Conservation (phyloP, 495 filamentous ascomycete genomes). For the Aspergillus cristatus region DNA sequence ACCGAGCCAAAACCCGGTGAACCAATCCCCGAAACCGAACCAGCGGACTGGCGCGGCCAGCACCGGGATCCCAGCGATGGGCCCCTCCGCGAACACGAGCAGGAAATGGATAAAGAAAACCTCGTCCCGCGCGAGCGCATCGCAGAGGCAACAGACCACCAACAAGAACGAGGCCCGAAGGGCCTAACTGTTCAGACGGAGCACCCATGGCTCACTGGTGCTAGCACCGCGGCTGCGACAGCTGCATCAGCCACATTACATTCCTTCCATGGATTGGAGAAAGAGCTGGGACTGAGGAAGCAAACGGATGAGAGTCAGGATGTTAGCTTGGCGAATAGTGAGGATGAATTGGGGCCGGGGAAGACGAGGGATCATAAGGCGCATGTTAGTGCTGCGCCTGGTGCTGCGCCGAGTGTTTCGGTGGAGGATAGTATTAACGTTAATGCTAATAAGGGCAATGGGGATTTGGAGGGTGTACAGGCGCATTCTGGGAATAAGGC, state of each 20-base stretch:
- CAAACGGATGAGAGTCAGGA: conserved; percentile 50
- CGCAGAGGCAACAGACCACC: background rate
- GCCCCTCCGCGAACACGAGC: background rate
- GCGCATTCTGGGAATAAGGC: conserved; percentile 16
- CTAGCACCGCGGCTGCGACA: conserved; percentile 5
- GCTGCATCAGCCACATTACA: conserved; percentile 6
- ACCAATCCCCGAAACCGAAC: conserved; percentile 53
- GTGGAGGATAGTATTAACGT: conserved; percentile 3
- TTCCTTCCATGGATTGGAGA: conserved; percentile 27
- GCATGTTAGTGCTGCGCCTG: background rate
- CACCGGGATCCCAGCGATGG: background rate
- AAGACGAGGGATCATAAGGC: conserved; percentile 3
- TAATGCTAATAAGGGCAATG: too few species aligned
- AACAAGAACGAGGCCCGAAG: conserved; percentile 4
- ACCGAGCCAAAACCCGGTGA: conserved; percentile 51
- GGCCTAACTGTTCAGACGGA: conserved; percentile 1
- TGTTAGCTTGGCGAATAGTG: conserved; percentile 57
- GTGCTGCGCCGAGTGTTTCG: background rate
- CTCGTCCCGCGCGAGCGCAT: background rate
- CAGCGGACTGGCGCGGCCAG: conserved; percentile 58
- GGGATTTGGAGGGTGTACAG: conserved; percentile 22
- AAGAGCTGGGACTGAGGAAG: conserved; percentile 56
- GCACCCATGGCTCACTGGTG: conserved; percentile 2
- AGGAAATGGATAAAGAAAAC: conserved; percentile 1
- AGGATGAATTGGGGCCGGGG: conserved; percentile 31